Base-by-base conservation (phyloP, 78 protist species). In the Polysphondylium violaceum region DNA sequence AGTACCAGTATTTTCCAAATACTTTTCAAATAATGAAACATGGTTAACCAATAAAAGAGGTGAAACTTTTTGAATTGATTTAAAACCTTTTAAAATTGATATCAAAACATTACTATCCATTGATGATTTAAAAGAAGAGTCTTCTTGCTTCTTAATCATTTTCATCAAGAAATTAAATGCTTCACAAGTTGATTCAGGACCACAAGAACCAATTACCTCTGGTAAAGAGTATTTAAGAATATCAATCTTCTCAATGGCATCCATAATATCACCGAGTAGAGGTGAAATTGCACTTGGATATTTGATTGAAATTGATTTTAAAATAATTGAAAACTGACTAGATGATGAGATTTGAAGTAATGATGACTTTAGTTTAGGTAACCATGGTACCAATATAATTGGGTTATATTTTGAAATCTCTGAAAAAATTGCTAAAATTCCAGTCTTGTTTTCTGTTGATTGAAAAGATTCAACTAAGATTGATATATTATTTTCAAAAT, bases 141-240 rank as follows among this genome's bases (percentile, higher is more conserved):
- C 51, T 36, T 79, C 61, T 55, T 78, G 73, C 29, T 47, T 67
- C 6, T 50, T 55, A 29, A 79, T 53, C 16, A 67, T 33, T 53
- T 59, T 31, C 23, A 43, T 25, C 5, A 79, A n/a, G 40, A 41
- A 79, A 23, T 79, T 50, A 6, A 67, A 67, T 40, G 76, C 43
- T 27, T 36, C 31, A 19, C 50, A 36, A 25, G 89, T 79, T 40
- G 50, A 67, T 23, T 79, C 89, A 14, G 53, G 14, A 17, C 77
- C 89, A 67, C 89, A 79, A 75, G 67, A 67, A 31, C 89, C 89
- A 12, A 79, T 36, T 23, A 76, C n/a, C 33, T 76, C 87, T 25
- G 67, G 63, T 56, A 63, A 63, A 23, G 87, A 76, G 38, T 76
- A 76, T 61, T 64, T 59, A 33, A 19, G 6, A 55, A 5, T 19